Base-by-base conservation (phyloP, 306 rosid genomes). In the Acacia acuminata region DNA sequence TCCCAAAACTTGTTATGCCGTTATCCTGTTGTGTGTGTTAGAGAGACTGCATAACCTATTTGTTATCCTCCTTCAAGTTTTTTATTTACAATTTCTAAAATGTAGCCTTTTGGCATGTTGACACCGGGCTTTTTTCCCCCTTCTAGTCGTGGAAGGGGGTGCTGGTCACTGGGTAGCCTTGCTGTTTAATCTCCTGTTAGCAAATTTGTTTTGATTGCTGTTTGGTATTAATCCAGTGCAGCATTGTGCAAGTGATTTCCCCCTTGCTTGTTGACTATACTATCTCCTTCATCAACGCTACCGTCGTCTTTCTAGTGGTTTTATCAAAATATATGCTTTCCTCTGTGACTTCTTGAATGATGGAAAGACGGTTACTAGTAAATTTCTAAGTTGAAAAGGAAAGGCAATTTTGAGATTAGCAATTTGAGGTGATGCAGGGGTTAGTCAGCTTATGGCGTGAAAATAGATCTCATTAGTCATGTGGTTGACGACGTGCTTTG, bases 391-490 rank as follows among this genome's bases (percentile, higher is more conserved):
- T n/a, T 56, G 64, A 74, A 74, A 25, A 76, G 42, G 44, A 30
- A 55, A 72, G 53, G 58, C 50, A 82, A 56, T 76, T 22, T 36
- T 60, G 51, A 75, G 44, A 25, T 68, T 40, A 76, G 27, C 45
- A 44, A 48, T n/a, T n/a, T 8, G 11, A 48, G 61, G 22, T 76
- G 50, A 8, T 10, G 12, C n/a, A 0, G 34, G 10, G 34, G 53
- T 70, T 43, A 70, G 75, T 43, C 14, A n/a, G 42, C 75, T 69
- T 22, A 60, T 76, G 81, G 42, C 63, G 25, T 71, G 67, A 66
- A 55, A 71, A 66, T 66, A 68, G 44, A 76, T 77, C 43, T 75
- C 65, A n/a, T 65, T 61, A 61, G 73, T 79, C 60, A 81, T 36
- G 42, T 25, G 12, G 71, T 22, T 64, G 79, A 53, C 71, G 27